Conservation (phyloP, 495 filamentous ascomycete genomes). For the Bacidia gigantensis region DNA sequence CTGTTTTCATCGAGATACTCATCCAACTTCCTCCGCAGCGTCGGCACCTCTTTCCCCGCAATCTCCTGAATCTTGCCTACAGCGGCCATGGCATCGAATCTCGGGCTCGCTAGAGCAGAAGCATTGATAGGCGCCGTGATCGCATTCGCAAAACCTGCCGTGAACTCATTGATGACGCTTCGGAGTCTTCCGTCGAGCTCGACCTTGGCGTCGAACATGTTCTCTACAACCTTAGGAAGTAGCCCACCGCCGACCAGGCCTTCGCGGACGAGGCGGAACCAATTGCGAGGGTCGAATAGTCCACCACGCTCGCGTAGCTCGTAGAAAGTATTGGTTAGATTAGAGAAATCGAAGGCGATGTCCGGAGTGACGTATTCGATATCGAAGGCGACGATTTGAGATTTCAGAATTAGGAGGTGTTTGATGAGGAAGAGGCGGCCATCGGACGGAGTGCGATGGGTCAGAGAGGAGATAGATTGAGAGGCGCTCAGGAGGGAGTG, state of each 20-base stretch:
- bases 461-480: slow-evolving; percentile 36
- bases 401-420: slow-evolving; percentile 80
- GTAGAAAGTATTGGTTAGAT: slow-evolving; percentile 65
- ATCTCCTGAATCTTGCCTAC: slow-evolving; percentile 23
- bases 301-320: slow-evolving; percentile 55
- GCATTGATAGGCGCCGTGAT: slow-evolving; percentile 31
- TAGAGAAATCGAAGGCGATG: slow-evolving; percentile 62
- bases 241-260: slow-evolving; percentile 33
- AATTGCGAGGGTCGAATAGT: slow-evolving; percentile 52
- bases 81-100: slow-evolving; percentile 23
- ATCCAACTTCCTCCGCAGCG: slow-evolving; percentile 36
- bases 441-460: slow-evolving; percentile 41
- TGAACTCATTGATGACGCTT: slow-evolving; percentile 69
- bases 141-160: slow-evolving; percentile 39
- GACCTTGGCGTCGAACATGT: slow-evolving; percentile 64
- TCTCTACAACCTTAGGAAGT: slow-evolving; percentile 47
- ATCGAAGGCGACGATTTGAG: slow-evolving; percentile 83
- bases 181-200: slow-evolving; percentile 68
- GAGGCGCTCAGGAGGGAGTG: slow-evolving; percentile 44
- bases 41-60: slow-evolving; percentile 41
- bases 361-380: slow-evolving; percentile 73
- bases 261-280: slow-evolving; percentile 36
- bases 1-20: slow-evolving; percentile 46
- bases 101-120: slow-evolving; percentile 13
- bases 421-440: slow-evolving; percentile 79